phyloP scores from a whole-genome alignment of 2,329 filamentous ascomycete species.

The Helminthosporium solani region DNA sequence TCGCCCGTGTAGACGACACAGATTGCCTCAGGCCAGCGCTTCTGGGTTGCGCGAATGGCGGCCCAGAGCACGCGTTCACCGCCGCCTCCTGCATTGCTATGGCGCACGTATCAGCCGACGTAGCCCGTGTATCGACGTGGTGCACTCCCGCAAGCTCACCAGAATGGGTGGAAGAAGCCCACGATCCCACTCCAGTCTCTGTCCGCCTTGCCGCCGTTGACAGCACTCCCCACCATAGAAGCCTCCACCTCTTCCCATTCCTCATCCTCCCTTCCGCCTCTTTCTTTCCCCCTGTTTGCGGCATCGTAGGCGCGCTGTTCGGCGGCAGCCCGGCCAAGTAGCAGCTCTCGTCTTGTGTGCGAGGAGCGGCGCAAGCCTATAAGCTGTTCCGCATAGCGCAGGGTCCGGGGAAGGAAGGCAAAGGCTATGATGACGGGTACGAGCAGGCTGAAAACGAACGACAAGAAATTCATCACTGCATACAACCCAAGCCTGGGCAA shows the following conservation, averaged over 20 bases:
- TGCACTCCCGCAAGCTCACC: conserved; percentile 55
- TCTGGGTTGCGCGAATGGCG: conserved; percentile 86
- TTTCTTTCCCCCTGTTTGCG: conserved; percentile 15
- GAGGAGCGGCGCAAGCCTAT: conserved; percentile 38
- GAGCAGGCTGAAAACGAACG: conserved; percentile 30
- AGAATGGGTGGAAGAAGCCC: conserved; percentile 98
- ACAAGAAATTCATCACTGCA: conserved; percentile 27
- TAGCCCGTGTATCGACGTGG: too few relatives aligned
- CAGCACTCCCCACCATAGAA: conserved; percentile 48
- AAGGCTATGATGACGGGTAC: conserved; percentile 20
- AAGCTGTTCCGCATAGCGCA: conserved; percentile 29
- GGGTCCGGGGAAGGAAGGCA: conserved; percentile 27
- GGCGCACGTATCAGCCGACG: conserved; percentile 17
- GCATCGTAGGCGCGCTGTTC: conserved; percentile 31
- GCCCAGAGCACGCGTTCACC: conserved; percentile 97
- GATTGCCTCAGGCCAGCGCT: conserved; percentile 81
- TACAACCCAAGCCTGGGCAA: conserved; percentile 12
- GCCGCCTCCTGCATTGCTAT: conserved; percentile 89
- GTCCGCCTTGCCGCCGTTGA: conserved; percentile 48
- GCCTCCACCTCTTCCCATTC: conserved; percentile 71
- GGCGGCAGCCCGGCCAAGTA: conserved; percentile 33
- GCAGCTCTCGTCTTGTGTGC: conserved; percentile 33
- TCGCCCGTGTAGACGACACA: conserved; percentile 96
- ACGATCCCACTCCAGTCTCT: conserved; percentile 79
- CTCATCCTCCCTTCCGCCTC: conserved; percentile 52